Base-by-base conservation (phyloP, 202 grass and related monocot genomes). In the Panicum hallii region DNA sequence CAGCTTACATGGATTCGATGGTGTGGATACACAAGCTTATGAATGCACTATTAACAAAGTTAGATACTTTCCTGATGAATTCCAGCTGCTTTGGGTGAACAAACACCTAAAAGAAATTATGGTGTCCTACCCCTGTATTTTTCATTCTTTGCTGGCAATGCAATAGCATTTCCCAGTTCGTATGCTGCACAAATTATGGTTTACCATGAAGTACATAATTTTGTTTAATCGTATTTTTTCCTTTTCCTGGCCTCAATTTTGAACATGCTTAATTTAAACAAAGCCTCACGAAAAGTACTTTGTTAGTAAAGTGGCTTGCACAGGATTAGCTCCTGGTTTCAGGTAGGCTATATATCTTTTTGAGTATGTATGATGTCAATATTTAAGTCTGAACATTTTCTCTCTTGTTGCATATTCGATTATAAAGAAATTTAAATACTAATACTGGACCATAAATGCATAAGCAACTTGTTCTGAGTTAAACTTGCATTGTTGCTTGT, bases 381-480 rank as follows among this genome's bases (percentile, higher is more conserved):
- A 45, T 73, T 34, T 86, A 46, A 71, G 10, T 46, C 5, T 53
- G 45, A 13, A 64, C 73, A 78, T 42, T 53, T 45, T 6, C 15
- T 69, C 45, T 60, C 41, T 80, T 34, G 49, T 54, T 83, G 86
- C 72, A 26, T 78, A 46, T 75, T 75, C 46, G 17, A 47, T 79
- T 56, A 79, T 56, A 48, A 66, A 56, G 67, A 88, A 10, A 63
- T 83, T 78, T 60, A 76, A 75, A 80, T 68, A 60, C 9, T 79
- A 30, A 40, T 74, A 1, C 77, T 0, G 4, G 26, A 70, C 15
- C 55, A 55, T 71, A 65, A 23, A 45, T 72, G 22, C 34, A 60
- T 17, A 83, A 79, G 9, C 32, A 87, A 74, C 75, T 75, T 83
- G 50, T 75, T 87, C 54, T 28, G 43, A 68, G 26, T 81, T 85